These are phyloP conservation scores for Begonia masoniana DNA, from an alignment of 306 rosid genomes.

Conservation along the genomic window DNA sequence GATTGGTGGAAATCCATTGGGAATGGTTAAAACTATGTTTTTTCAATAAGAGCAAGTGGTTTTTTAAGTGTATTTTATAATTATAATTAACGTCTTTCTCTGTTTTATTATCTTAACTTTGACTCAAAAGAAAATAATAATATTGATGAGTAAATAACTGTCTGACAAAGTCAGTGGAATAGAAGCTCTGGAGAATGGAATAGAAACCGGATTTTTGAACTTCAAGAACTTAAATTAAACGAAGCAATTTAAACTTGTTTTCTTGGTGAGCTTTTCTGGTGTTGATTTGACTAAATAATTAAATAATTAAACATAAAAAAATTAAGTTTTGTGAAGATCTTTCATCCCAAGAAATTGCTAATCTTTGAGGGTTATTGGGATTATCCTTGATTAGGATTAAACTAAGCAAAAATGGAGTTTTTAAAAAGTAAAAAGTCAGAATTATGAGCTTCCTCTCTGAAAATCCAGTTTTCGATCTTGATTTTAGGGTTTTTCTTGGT, in stretches of 20 bases:
- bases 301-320: background rate
- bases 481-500: slow-evolving; percentile 10
- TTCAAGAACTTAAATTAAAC: slow-evolving; percentile 20
- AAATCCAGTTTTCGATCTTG: background rate
- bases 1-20: background rate
- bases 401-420: background rate
- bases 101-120: background rate
- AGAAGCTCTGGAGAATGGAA: background rate
- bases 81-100: background rate
- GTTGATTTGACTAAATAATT: background rate
- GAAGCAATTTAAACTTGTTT: background rate
- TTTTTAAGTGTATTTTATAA: background rate
- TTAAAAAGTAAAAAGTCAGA: background rate
- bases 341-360: background rate
- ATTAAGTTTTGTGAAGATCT: background rate
- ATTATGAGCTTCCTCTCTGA: background rate
- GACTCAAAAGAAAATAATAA: background rate
- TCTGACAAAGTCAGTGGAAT: background rate
- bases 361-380: background rate
- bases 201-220: slow-evolving; percentile 1
- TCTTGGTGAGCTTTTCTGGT: slow-evolving; percentile 10
- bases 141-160: background rate
- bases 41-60: background rate
- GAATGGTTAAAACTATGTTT: background rate
- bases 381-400: too few species aligned